A percentile compares a stretch with the other conserved stretches of the same genome.
Conservation (phyloP, 2,329 filamentous ascomycete species). For the Diplodia mutila region DNA sequence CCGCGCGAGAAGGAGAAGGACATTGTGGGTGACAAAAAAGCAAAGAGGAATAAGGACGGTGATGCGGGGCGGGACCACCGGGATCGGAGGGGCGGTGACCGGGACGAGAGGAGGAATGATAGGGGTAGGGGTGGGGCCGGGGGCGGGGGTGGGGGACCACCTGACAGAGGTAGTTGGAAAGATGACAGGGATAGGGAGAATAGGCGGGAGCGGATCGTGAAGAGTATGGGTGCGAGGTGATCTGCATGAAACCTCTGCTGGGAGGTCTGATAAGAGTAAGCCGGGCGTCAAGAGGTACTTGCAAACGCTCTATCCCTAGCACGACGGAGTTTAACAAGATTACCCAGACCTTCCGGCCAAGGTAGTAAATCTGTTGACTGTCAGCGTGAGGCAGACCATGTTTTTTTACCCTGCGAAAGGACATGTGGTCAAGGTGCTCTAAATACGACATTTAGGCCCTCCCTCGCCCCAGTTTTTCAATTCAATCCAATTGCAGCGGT, state of each 20-base stretch:
- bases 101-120: background rate
- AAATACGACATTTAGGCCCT: too few relatives aligned
- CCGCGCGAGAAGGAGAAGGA: slow-evolving; percentile 80
- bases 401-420: too few relatives aligned
- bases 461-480: too few relatives aligned
- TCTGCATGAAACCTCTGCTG: background rate
- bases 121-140: background rate
- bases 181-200: slow-evolving; percentile 18
- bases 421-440: too few relatives aligned
- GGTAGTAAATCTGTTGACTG: too few relatives aligned
- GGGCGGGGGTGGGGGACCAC: background rate
- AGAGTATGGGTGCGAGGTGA: slow-evolving; percentile 8
- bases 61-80: background rate
- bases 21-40: slow-evolving; percentile 61
- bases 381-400: too few relatives aligned
- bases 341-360: too few relatives aligned
- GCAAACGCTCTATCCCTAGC: too few relatives aligned
- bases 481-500: too few relatives aligned
- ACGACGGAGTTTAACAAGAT: too few relatives aligned
- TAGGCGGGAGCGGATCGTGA: slow-evolving; percentile 9
- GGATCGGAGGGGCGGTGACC: background rate
- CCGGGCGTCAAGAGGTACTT: background rate
- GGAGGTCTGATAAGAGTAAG: background rate
- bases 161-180: background rate
- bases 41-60: slow-evolving; percentile 47